Evolutionary conservation across 805 yeast species (phyloP), one percentile per base, ranked within the genome.

Genomic region (Hanseniaspora occidentalis): DNA sequence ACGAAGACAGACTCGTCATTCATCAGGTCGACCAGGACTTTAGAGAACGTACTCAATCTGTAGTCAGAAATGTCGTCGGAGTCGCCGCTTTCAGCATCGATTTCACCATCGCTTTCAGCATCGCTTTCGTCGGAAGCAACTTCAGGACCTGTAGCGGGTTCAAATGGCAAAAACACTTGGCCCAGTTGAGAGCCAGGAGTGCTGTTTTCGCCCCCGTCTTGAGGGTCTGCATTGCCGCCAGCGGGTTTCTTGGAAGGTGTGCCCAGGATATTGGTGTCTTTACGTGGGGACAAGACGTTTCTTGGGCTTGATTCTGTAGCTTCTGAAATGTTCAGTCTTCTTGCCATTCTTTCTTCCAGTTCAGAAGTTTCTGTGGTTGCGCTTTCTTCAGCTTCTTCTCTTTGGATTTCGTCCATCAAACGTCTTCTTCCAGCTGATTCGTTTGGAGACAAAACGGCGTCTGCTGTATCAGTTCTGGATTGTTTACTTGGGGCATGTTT

Each of bases 221-320:
- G 8, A 4, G 33, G 33, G 16, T n/a, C 33, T 4, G 29, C 5
- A n/a, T 18, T 4, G n/a, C n/a, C n/a, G 18, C 18, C 16, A 4
- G 18, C 16, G 7, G 25, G 25, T 23, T 23, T 23, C 25, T 7
- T 7, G 10, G 25, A 27, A 27, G 14, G n/a, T 8, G 17, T 6
- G 14, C 19, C 36, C 16, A 19, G 16, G 13, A 33, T 14, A 17
- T 33, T 33, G 10, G 23, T 33, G 36, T 33, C 24, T 20, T 33
- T 48, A 70, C 77, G 4, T 56, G 62, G 4, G 53, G 57, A 8
- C 62, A 61, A 43, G 64, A 72, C 31, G 60, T 61, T n/a, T 71
- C 75, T 43, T 70, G 78, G 38, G 65, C 70, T n/a, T n/a, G n/a
- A n/a, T n/a, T n/a, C 6, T 65, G 60, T 47, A 70, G 52, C 20